Evolutionary conservation across 179 eudicot genomes (phyloP).

Genomic region (Camellia oleifera): DNA sequence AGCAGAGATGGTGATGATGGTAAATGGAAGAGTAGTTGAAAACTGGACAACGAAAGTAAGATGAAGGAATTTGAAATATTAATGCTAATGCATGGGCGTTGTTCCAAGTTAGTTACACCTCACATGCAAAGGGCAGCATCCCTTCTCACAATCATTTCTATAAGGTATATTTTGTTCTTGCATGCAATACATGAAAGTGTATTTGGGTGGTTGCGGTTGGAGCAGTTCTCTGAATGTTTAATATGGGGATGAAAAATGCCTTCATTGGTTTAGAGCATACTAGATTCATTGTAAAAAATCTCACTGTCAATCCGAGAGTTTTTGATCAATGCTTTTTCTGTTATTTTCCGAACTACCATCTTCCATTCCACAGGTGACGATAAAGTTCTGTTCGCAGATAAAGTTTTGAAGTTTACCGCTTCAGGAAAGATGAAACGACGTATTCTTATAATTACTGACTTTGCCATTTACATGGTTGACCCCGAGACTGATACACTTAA

Average conservation of each 20-base stretch:
- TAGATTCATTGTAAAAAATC: neutral
- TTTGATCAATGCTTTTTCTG: neutral
- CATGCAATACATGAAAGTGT: too few species aligned
- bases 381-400: conserved; percentile 81
- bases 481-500: conserved; percentile 71
- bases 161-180: neutral
- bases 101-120: neutral
- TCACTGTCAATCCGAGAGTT: neutral
- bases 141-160: neutral
- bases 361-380: conserved; percentile 59
- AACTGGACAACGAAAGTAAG: too few species aligned
- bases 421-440: conserved; percentile 87
- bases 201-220: neutral
- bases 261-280: neutral
- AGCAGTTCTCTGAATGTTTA: neutral
- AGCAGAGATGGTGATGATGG: too few species aligned
- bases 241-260: neutral
- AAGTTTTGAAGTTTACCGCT: conserved; percentile 83
- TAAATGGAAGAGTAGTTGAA: too few species aligned
- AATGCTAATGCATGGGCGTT: neutral
- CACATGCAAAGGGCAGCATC: neutral
- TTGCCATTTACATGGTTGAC: conserved; percentile 79
- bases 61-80: too few species aligned
- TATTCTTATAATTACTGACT: conserved; percentile 69
- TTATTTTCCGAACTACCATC: neutral